Evolutionary conservation across 164 flowering plant species (phyloP), one percentile per base, ranked within the genome.

Genomic region (Dillenia turbinata): DNA sequence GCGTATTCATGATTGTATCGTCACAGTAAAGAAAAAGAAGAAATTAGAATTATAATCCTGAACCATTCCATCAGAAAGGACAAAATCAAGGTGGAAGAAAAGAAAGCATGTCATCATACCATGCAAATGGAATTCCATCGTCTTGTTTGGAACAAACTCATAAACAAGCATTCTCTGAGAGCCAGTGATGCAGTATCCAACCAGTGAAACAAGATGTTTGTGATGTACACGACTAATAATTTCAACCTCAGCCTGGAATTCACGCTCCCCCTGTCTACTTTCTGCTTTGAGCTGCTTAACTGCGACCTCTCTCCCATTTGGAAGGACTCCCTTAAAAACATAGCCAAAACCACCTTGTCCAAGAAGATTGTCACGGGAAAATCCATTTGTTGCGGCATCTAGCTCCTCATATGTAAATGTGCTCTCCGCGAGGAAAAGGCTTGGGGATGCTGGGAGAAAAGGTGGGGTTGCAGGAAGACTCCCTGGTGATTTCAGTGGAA

Each of bases 201-300:
- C 40, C 40, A 33, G 40, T 33, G 40, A 33, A 33, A 78, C 80
- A 55, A 80, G 77, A 58, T 80, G 82, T 51, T 65, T 68, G 55
- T 78, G 82, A 73, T 80, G 40, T 33, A 33, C 6, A 33, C 40
- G 40, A 6, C 40, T 33, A 33, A 33, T 33, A 33, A 33, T 33
- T 33, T 33, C 40, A 5, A 33, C 40, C 40, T 33, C 40, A 33
- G 40, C 7, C 40, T 4, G 40, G 40, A 78, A 81, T 56, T 81
- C 85, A 13, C 80, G 80, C 60, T 78, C 85, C 9, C 85, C 82
- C 63, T 81, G 85, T 2, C 71, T 66, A 61, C 80, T 75, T 40
- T 78, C 84, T 44, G 78, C 57, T 71, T 80, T 80, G 10, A 78
- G 69, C 66, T 73, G 80, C 66, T 81, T 78, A 19, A 81, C 51